Base-by-base conservation (phyloP, 352 stramenopile species). In the Phytophthora capsici region DNA sequence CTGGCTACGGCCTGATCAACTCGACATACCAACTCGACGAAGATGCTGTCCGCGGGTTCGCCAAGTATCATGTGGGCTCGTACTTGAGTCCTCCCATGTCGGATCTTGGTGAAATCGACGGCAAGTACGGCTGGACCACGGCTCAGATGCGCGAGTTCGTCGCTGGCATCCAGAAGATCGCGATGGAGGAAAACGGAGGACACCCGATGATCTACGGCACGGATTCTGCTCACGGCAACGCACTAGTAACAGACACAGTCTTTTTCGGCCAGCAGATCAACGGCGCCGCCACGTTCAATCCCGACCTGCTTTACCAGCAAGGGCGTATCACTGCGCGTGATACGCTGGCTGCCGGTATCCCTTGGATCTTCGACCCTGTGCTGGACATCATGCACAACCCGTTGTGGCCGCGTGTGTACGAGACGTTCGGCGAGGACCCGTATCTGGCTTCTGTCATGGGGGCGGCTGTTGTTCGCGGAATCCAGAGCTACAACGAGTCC, bases 401-500 rank as follows among this genome's bases (percentile, higher is more conserved):
- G 5, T 66, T 89, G 40, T 98, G 91, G 91, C 63, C 82, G 1
- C 72, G 91, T 9, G 84, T 93, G 16, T 97, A 90, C 57, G 91
- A 98, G 69, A 97, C 91, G 2, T 98, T 97, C 79, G 91, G 93
- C 6, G 89, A 98, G 77, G 89, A 97, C 60, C 86, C 88, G 6
- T 50, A 87, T 23, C 32, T 96, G 2, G 87, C 88, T 5, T 83
- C 84, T 0, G 55, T 82, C n/a, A 89, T 97, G 77, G 88, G 76
- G 0, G 53, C 68, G 17, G 73, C 75, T 12, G 77, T 94, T 50
- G 69, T 90, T 25, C 60, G 77, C 10, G 91, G 91, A 6, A 76
- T 97, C 16, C 90, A 97, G 63, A 73, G 66, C 43, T 75, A 70
- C 57, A 69, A 66, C 26, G 49, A 75, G 5, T 69, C 79, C n/a